phyloP scores from a whole-genome alignment of 345 rosid genomes.

The Heritiera littoralis region DNA sequence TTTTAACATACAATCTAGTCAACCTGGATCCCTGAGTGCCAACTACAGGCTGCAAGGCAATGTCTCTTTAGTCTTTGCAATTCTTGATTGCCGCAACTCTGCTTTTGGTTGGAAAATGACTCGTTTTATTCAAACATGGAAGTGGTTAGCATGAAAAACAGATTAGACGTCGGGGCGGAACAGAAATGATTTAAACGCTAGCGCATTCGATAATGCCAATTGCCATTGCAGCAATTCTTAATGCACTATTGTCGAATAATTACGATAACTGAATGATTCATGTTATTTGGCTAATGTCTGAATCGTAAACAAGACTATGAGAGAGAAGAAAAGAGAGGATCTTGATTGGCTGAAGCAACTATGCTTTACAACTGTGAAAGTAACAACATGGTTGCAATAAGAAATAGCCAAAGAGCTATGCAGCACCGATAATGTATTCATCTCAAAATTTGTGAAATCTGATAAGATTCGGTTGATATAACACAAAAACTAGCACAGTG shows the following conservation, averaged over 20 bases:
- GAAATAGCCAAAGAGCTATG: not conserved
- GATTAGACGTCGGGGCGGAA: not conserved
- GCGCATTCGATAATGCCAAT: not conserved
- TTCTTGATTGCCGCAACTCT: not conserved
- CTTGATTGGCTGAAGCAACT: not conserved
- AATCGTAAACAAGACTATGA: not conserved
- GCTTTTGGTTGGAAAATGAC: not conserved
- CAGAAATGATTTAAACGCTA: not conserved
- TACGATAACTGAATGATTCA: not conserved
- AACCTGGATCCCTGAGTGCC: too few relatives aligned
- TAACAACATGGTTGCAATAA: not conserved
- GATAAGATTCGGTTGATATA: too few relatives aligned
- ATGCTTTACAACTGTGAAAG: constrained; percentile 4
- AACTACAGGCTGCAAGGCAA: not conserved
- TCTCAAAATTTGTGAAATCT: too few relatives aligned
- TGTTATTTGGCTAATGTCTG: not conserved
- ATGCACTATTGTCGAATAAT: not conserved
- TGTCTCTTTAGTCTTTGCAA: too few relatives aligned
- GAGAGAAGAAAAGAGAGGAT: not conserved
- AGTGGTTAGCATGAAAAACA: not conserved
- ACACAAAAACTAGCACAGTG: too few relatives aligned
- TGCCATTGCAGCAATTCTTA: not conserved
- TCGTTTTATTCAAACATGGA: not conserved
- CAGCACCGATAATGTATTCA: not conserved
- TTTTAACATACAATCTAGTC: too few relatives aligned